phyloP scores from a whole-genome alignment of 306 rosid species.

The Castanea mollissima region DNA sequence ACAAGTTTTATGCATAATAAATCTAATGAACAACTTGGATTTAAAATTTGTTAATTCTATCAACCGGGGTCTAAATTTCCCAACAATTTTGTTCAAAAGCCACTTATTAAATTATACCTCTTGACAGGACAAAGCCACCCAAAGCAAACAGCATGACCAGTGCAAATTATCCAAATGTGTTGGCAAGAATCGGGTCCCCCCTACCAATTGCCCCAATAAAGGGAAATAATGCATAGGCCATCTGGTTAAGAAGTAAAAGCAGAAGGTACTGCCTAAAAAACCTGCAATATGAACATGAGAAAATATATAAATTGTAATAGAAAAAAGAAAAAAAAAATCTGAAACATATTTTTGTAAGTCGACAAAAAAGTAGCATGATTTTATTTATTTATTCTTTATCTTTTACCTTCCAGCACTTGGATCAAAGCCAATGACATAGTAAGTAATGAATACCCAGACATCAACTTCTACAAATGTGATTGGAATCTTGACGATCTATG shows the following conservation, averaged over 20 bases:
- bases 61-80: too few relatives aligned
- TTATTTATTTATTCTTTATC: neutral
- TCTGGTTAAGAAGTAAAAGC: conserved; percentile 34
- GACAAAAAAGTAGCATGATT: neutral
- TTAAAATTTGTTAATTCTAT: too few relatives aligned
- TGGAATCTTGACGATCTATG: conserved; percentile 52
- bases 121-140: conserved; percentile 50
- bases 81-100: neutral
- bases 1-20: too few relatives aligned
- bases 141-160: conserved; percentile 26
- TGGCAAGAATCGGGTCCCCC: conserved; percentile 36
- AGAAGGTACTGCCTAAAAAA: conserved; percentile 40
- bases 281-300: conserved; percentile 28
- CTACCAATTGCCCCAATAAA: conserved; percentile 46
- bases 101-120: conserved; percentile 20
- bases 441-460: conserved; percentile 53
- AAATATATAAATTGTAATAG: neutral
- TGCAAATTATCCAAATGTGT: conserved; percentile 33
- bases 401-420: conserved; percentile 46
- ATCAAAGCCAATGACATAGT: conserved; percentile 59
- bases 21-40: too few relatives aligned
- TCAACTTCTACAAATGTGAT: conserved; percentile 36
- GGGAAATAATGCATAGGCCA: conserved; percentile 53
- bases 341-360: neutral
- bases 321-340: neutral